Conservation (phyloP, 345 rosid genomes). For the Pistacia atlantica region DNA sequence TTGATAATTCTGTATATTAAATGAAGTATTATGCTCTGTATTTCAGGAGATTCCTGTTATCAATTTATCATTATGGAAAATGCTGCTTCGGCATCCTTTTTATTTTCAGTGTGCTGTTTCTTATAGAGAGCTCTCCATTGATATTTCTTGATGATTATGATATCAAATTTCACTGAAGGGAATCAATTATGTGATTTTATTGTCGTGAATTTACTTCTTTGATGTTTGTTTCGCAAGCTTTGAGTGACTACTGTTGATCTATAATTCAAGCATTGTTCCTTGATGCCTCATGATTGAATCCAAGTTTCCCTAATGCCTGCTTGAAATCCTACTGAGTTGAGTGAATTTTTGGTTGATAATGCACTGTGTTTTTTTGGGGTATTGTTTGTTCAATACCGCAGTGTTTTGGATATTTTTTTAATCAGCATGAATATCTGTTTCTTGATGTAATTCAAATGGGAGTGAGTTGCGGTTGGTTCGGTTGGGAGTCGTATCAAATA, state of each 20-base stretch:
- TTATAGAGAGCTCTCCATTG: not conserved
- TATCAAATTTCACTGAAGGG: not conserved
- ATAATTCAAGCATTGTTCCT: not conserved
- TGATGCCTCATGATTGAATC: not conserved
- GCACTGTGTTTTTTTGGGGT: not conserved
- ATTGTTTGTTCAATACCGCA: not conserved
- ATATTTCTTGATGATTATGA: not conserved
- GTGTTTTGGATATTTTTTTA: not conserved
- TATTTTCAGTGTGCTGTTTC: not conserved
- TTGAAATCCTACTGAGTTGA: not conserved
- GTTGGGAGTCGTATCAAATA: not conserved
- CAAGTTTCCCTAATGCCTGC: not conserved
- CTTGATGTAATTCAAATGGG: not conserved
- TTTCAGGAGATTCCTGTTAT: slow-evolving; percentile 20
- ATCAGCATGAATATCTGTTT: not conserved
- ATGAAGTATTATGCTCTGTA: slow-evolving; percentile 23
- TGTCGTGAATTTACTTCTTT: not conserved
- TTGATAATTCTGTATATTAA: slow-evolving; percentile 34
- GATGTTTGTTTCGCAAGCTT: not conserved
- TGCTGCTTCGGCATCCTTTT: slow-evolving; percentile 14
- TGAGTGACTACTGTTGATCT: not conserved
- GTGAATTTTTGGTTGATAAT: not conserved
- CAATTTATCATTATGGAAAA: slow-evolving; percentile 11
- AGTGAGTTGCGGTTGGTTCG: not conserved
- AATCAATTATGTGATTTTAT: not conserved